Evolutionary conservation across 2,329 filamentous ascomycete genomes (phyloP), one percentile per base, ranked within the genome.

Genomic region (Fusarium guadeloupense): DNA sequence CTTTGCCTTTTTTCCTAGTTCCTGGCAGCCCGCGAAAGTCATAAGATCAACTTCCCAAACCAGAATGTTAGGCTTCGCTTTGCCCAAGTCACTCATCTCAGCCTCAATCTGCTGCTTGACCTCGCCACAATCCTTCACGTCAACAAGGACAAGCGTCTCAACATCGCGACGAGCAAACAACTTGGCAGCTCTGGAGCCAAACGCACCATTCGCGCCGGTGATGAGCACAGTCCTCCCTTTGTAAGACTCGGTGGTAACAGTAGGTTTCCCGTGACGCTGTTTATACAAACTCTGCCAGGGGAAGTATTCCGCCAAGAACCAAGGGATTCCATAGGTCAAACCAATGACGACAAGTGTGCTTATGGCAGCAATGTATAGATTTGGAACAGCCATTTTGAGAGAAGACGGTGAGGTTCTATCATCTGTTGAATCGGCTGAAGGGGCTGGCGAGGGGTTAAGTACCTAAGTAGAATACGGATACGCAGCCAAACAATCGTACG

Each of bases 11-110:
- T 51, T 64, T 6, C 69, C 72, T 4, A 76, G 48, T 12, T 71
- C 67, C 28, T 71, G 71, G 31, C 74, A 76, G 6, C 72, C 75
- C 2, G 64, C 62, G 53, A 74, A 77, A 5, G 69, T 65, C 74
- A 77, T 76, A 47, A 77, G 66, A 51, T 77, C 74, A 47, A 73
- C 69, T 26, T 74, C 65, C 75, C 75, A 76, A 14, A 76, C 68
- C 4, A 76, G 53, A 33, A 77, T 75, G 8, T 63, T 72, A 2
- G 75, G 73, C 9, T 46, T 43, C 16, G 66, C 34, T 53, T 71
- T 74, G 17, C 62, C 55, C 37, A 33, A 8, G 2, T 65, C 69
- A 0, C 16, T 47, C 33, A 74, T 64, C 41, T 75, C 74, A 1
- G 64, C 56, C 63, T 74, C 71, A 34, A 77, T 77, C 53, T 75